These are phyloP conservation scores for Cnidoscolus chayamansa DNA, from an alignment of 441 rosid species.

Conservation along the genomic window DNA sequence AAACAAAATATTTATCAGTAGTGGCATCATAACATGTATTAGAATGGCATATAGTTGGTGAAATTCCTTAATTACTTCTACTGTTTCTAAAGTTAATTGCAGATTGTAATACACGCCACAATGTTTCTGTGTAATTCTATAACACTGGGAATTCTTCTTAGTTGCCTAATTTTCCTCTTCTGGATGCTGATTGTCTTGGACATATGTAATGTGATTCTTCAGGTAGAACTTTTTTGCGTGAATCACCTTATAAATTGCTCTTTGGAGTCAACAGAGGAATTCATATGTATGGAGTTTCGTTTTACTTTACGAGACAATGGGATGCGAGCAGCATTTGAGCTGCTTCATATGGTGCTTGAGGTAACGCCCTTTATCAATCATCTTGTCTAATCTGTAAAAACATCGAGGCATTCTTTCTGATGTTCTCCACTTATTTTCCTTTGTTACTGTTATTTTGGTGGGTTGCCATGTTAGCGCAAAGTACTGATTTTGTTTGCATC, in stretches of 20 bases:
- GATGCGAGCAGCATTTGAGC: conserved; percentile 96
- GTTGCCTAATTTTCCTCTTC: neutral
- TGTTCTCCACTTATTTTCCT: neutral
- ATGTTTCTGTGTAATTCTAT: neutral
- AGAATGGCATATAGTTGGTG: neutral
- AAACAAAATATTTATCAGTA: no score
- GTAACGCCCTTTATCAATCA: conserved; percentile 36
- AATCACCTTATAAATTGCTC: conserved; percentile 99
- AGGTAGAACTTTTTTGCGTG: conserved; percentile 99
- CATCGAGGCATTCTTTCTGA: conserved; percentile 13
- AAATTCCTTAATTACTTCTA: neutral
- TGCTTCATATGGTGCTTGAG: conserved; percentile 99
- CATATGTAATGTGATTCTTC: conserved; percentile 16
- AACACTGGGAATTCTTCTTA: neutral
- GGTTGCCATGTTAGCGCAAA: neutral
- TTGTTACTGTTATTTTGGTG: neutral
- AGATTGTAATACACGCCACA: neutral
- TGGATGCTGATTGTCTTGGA: neutral
- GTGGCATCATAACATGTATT: no score
- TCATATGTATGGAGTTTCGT: conserved; percentile 98
- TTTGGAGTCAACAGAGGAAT: conserved; percentile 97
- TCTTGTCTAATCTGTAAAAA: conserved; percentile 5
- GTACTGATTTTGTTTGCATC: conserved; percentile 8
- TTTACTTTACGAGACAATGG: conserved; percentile 97
- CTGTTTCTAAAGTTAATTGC: neutral